phyloP scores from a whole-genome alignment of 2,329 filamentous ascomycete species.

The Cytospora mali region DNA sequence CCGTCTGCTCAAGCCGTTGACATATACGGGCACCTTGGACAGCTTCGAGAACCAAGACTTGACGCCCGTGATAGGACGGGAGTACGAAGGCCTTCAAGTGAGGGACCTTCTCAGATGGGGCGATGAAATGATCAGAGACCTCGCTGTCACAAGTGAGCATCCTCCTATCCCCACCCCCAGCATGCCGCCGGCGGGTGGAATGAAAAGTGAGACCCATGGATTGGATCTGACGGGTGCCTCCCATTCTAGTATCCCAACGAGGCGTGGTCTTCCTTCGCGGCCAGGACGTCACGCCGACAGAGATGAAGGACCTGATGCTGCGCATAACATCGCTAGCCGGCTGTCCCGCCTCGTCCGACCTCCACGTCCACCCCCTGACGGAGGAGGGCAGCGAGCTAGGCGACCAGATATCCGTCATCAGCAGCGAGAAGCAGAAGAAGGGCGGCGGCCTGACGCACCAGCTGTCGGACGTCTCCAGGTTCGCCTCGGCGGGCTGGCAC shows the following conservation, averaged over 20 bases:
- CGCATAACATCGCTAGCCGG: constrained; percentile 47
- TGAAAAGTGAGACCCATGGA: background rate
- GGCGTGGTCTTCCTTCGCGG: constrained; percentile 54
- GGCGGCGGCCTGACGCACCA: constrained; percentile 54
- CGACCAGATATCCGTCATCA: constrained; percentile 60
- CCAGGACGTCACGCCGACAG: constrained; percentile 48
- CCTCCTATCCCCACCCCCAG: too few species aligned
- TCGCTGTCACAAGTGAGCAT: constrained; percentile 36
- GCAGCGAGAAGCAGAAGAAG: constrained; percentile 57
- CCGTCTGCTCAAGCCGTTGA: constrained; percentile 26
- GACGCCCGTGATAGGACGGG: constrained; percentile 40
- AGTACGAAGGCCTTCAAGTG: constrained; percentile 38
- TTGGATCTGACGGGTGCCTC: background rate
- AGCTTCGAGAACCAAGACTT: constrained; percentile 40
- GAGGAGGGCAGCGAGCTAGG: constrained; percentile 55
- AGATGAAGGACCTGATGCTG: constrained; percentile 50
- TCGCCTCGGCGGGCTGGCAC: constrained; percentile 41
- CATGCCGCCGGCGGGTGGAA: too few species aligned
- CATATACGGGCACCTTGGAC: constrained; percentile 46
- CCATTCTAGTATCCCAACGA: constrained; percentile 45
- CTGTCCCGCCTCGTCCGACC: constrained; percentile 49
- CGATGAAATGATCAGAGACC: constrained; percentile 39
- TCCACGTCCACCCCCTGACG: constrained; percentile 59
- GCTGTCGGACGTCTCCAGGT: constrained; percentile 52
- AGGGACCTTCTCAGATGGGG: constrained; percentile 35